Conservation (phyloP, 768 basidiomycete genomes). For the Trametes meyenii region DNA sequence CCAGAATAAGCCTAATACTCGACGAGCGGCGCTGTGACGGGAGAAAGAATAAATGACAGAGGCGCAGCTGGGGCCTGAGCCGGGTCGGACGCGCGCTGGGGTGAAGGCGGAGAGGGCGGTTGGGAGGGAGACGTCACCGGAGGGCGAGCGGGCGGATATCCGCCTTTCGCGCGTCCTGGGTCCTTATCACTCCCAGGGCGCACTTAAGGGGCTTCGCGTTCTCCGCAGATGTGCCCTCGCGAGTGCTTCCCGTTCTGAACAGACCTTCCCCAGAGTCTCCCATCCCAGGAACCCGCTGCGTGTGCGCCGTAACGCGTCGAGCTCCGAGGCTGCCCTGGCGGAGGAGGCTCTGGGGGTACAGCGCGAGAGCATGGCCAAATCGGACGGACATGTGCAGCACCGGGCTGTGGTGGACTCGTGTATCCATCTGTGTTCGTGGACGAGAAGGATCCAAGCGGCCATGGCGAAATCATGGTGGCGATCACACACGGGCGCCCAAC, state of each 20-base stretch:
- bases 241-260: constrained; percentile 6
- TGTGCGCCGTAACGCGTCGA: no score
- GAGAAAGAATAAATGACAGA: not conserved
- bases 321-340: no score
- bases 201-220: not conserved
- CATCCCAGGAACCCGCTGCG: not conserved
- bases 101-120: not conserved
- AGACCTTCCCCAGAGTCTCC: constrained; percentile 11
- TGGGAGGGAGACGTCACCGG: constrained; percentile 16
- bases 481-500: not conserved
- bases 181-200: not conserved
- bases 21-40: not conserved
- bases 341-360: not conserved
- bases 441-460: not conserved
- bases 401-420: no score
- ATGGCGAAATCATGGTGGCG: not conserved
- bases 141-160: not conserved
- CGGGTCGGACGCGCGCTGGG: not conserved
- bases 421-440: no score
- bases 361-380: not conserved
- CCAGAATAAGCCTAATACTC: not conserved
- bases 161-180: not conserved
- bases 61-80: not conserved
- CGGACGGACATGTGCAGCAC: not conserved
- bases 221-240: constrained; percentile 4